These are phyloP conservation scores for Trypanosoma theileri DNA, from an alignment of 208 protist species.

Conservation along the genomic window DNA sequence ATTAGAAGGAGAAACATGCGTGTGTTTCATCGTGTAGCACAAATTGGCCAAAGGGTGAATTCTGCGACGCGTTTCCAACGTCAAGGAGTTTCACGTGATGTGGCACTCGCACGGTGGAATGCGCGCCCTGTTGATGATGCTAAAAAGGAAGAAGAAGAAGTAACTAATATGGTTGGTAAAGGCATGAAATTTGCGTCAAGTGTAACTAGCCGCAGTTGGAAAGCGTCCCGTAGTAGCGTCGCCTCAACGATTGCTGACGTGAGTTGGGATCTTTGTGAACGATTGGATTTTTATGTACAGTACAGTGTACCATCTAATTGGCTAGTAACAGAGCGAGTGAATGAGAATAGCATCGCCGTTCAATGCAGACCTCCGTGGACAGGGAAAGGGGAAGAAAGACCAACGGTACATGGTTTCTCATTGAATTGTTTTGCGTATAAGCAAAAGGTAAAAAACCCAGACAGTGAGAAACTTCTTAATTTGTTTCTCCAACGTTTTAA, in stretches of 20 bases:
- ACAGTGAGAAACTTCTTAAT: constrained; percentile 60
- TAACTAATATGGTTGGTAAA: constrained; percentile 37
- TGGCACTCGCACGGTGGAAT: constrained; percentile 57
- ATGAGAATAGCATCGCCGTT: constrained; percentile 75
- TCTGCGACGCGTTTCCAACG: constrained; percentile 6
- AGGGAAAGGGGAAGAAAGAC: constrained; percentile 6
- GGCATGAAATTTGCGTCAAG: constrained; percentile 73
- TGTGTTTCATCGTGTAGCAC: constrained; percentile 4
- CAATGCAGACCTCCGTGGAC: constrained; percentile 59
- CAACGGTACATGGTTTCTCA: constrained; percentile 68
- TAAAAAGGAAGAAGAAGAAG: constrained; percentile 13
- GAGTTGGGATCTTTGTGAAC: constrained; percentile 71
- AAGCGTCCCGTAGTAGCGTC: constrained; percentile 8
- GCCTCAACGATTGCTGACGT: constrained; percentile 55
- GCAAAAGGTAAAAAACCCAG: constrained; percentile 56
- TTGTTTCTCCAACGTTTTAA: constrained; percentile 81
- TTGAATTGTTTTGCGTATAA: constrained; percentile 85
- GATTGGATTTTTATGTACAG: constrained; percentile 82
- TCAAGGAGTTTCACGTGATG: constrained; percentile 33
- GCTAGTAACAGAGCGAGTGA: constrained; percentile 54
- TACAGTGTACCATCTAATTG: constrained; percentile 76
- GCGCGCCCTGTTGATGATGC: constrained; percentile 9
- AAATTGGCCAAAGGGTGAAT: not conserved
- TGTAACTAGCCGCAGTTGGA: constrained; percentile 29
- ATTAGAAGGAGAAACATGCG: constrained; percentile 3